phyloP scores from a whole-genome alignment of 805 yeast genomes.

The Candida coquimbonensis region DNA sequence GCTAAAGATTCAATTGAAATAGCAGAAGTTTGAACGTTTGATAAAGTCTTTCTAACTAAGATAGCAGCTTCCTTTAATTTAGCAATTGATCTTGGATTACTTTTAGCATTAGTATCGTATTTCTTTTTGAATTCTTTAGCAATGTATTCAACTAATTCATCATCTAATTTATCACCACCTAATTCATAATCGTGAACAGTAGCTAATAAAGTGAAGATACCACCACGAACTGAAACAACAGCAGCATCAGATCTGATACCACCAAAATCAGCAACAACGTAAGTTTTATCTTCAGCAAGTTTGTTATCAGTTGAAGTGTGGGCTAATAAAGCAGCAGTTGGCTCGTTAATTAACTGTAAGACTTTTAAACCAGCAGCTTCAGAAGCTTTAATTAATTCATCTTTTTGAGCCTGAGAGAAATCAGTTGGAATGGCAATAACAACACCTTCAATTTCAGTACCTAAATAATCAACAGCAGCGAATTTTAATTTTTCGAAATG shows the following conservation, averaged over 20 bases:
- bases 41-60: constrained; percentile 82
- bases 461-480: constrained; percentile 92
- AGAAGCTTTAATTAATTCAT: constrained; percentile 54
- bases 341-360: constrained; percentile 86
- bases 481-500: constrained; percentile 74
- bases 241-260: constrained; percentile 95
- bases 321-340: constrained; percentile 84
- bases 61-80: constrained; percentile 81
- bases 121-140: constrained; percentile 94
- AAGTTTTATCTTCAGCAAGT: constrained; percentile 54
- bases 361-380: constrained; percentile 69
- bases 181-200: constrained; percentile 75
- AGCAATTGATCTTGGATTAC: constrained; percentile 77
- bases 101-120: constrained; percentile 71
- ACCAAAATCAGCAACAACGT: constrained; percentile 94
- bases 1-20: constrained; percentile 93
- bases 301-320: constrained; percentile 43
- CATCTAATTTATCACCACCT: constrained; percentile 87
- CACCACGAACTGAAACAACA: constrained; percentile 88
- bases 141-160: constrained; percentile 69
- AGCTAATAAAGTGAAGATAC: constrained; percentile 81
- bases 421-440: constrained; percentile 90
- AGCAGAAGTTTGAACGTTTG: constrained; percentile 81
- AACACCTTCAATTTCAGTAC: constrained; percentile 70
- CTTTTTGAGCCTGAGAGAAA: constrained; percentile 68